Percentiles rank a stretch among this genome's conserved stretches.
These are phyloP conservation scores for Claviceps pusilla DNA, from an alignment of 2,329 filamentous ascomycete genomes.

Conservation along the genomic window DNA sequence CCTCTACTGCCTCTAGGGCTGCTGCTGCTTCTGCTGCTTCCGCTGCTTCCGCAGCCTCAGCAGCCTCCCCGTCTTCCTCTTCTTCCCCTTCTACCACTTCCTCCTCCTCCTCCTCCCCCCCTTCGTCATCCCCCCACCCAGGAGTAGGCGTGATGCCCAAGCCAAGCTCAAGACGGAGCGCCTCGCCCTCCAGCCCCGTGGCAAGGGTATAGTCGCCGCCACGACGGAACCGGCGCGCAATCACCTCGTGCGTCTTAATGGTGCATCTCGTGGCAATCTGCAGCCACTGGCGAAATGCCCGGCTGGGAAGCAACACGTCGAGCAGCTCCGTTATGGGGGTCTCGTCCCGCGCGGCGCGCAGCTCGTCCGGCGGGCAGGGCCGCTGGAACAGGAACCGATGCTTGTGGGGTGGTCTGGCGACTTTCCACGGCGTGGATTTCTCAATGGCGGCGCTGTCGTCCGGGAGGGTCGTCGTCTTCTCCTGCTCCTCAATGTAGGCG, in stretches of 20 bases:
- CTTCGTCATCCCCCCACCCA: constrained; percentile 66
- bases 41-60: constrained; percentile 12
- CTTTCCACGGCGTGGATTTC: constrained; percentile 48
- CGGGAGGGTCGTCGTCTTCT: constrained; percentile 30
- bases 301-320: constrained; percentile 68
- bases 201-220: constrained; percentile 88
- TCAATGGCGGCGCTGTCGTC: constrained; percentile 41
- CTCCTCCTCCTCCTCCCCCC: constrained; percentile 26
- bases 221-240: constrained; percentile 76
- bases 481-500: constrained; percentile 52
- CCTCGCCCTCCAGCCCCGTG: constrained; percentile 62
- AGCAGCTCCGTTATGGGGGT: constrained; percentile 63
- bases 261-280: constrained; percentile 63
- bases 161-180: constrained; percentile 66
- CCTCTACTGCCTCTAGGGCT: constrained; percentile 33
- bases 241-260: constrained; percentile 57
- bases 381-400: constrained; percentile 81
- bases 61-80: constrained; percentile 29
- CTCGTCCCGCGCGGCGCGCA: constrained; percentile 23
- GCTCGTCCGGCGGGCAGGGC: constrained; percentile 24
- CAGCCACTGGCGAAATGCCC: constrained; percentile 81
- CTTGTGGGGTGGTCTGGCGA: constrained; percentile 84
- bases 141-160: constrained; percentile 70
- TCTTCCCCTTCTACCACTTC: constrained; percentile 33
- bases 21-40: constrained; percentile 19